A percentile compares a stretch with the other conserved stretches of the same genome.
Evolutionary conservation across 1,284 basidiomycete genomes (phyloP).

Genomic region (Coriolopsis trogii): DNA sequence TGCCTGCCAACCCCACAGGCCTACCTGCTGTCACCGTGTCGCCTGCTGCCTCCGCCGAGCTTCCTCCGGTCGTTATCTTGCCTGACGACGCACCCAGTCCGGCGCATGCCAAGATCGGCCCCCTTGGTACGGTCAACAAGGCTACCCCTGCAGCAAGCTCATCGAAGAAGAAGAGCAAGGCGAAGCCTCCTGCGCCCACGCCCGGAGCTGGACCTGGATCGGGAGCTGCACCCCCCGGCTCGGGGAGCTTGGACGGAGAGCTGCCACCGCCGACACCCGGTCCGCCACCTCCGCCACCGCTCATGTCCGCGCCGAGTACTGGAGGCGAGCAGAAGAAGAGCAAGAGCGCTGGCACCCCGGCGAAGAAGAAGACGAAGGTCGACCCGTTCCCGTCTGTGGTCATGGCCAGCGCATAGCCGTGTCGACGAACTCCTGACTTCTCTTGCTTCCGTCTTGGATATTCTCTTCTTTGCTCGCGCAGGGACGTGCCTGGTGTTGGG

Average conservation of each 20-base stretch:
- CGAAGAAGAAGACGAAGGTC: constrained; percentile 36
- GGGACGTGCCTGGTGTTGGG: constrained; percentile 5
- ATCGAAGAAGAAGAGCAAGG: constrained; percentile 44
- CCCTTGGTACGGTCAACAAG: constrained; percentile 68
- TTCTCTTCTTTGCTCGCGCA: neutral
- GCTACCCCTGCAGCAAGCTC: constrained; percentile 33
- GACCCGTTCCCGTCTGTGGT: constrained; percentile 50
- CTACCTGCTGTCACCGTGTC: neutral
- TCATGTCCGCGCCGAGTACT: constrained; percentile 17
- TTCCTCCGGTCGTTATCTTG: constrained; percentile 40
- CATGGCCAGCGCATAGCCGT: constrained; percentile 50
- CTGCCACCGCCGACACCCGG: constrained; percentile 6
- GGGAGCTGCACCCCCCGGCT: constrained; percentile 10
- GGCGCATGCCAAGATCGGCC: constrained; percentile 70
- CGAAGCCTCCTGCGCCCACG: constrained; percentile 25
- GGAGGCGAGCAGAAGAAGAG: constrained; percentile 31
- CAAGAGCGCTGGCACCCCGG: constrained; percentile 34
- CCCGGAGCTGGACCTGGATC: neutral
- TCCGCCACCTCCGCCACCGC: constrained; percentile 15
- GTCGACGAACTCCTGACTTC: neutral
- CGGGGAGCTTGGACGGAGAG: neutral
- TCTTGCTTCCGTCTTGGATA: neutral
- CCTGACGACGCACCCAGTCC: constrained; percentile 64
- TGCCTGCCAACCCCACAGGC: constrained; percentile 1
- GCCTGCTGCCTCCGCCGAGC: constrained; percentile 5